These are phyloP conservation scores for Stachybotrys echinatus DNA, from an alignment of 2,329 filamentous ascomycete genomes.

Conservation along the genomic window DNA sequence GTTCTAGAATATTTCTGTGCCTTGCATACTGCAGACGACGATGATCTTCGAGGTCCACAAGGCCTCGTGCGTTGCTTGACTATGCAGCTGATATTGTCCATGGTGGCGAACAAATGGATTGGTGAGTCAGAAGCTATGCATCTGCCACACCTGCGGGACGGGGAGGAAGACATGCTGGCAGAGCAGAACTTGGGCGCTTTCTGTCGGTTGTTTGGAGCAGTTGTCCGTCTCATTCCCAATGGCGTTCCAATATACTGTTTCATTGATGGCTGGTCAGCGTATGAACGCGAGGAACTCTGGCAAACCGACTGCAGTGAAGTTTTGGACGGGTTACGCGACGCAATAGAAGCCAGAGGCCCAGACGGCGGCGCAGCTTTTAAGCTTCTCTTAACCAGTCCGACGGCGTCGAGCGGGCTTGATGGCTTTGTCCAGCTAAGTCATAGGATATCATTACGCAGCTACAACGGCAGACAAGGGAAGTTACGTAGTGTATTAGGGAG, in stretches of 20 bases:
- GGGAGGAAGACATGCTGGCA: not conserved
- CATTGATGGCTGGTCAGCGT: not conserved
- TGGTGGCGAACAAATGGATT: slow-evolving; percentile 1
- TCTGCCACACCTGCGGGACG: not conserved
- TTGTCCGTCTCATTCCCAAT: not conserved
- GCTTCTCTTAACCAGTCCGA: not conserved
- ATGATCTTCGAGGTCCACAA: not conserved
- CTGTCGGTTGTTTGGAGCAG: not conserved
- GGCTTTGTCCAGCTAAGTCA: not conserved
- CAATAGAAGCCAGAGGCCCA: not conserved
- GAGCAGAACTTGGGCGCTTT: not conserved
- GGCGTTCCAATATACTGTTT: not conserved
- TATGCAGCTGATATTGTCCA: not conserved
- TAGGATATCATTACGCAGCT: not conserved
- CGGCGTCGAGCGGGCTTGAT: not conserved
- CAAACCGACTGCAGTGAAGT: not conserved
- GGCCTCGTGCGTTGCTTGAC: not conserved
- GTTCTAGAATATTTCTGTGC: not conserved
- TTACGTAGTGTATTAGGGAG: too few species aligned
- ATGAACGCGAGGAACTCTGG: not conserved
- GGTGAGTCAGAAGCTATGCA: not conserved
- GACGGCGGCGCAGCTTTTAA: not conserved
- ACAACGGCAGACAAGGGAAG: not conserved
- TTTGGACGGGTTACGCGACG: not conserved
- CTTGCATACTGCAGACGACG: slow-evolving; percentile 1